Evolutionary conservation across 805 yeast species (phyloP), one percentile per base, ranked within the genome.

Genomic region (Pichia rugopelliculosa): DNA sequence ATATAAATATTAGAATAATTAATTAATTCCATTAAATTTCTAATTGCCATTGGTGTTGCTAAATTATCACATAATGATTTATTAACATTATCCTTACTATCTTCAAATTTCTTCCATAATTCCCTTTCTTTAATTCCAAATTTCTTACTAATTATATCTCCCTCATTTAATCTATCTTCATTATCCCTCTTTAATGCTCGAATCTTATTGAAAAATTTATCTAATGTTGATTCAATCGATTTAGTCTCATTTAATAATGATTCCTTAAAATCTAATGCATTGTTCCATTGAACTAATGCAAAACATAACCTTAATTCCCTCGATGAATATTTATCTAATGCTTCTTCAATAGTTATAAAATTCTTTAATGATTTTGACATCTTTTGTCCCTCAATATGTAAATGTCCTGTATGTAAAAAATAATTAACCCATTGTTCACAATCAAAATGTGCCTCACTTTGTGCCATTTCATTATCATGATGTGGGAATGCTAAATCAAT

Each of bases 401-500:
- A 75, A 68, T 93, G 99, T 37, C 99, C 99, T 38, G 95, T 88
- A 66, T 93, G 99, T 66, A 93, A 67, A 69, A 93, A 93, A 64
- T 93, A 93, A 67, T 93, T 91, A 47, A 93, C 87, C 99, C 99
- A 93, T 69, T 93, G 99, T 43, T 79, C 69, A 66, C 86, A 82
- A 61, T 87, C 89, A 65, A 74, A 91, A 65, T 82, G 84, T 7
- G 98, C 98, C 66, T 93, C 99, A 24, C 90, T 77, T 72, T 93
- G 99, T 1, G 99, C 99, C 54, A 93, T 73, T 70, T 93, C 99
- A 61, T 93, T 93, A 67, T 93, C 99, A 68, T 93, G 99, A 66
- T 93, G 99, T 3, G 99, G 99, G 72, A 93, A 93, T 20, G 98
- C 96, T 60, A 93, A 76, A 69, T 93, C 99, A 46, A 93, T 80